Percentiles rank a stretch among this genome's conserved stretches.
Evolutionary conservation across 495 filamentous ascomycete species (phyloP).

Genomic region (Penicillium nucicola): DNA sequence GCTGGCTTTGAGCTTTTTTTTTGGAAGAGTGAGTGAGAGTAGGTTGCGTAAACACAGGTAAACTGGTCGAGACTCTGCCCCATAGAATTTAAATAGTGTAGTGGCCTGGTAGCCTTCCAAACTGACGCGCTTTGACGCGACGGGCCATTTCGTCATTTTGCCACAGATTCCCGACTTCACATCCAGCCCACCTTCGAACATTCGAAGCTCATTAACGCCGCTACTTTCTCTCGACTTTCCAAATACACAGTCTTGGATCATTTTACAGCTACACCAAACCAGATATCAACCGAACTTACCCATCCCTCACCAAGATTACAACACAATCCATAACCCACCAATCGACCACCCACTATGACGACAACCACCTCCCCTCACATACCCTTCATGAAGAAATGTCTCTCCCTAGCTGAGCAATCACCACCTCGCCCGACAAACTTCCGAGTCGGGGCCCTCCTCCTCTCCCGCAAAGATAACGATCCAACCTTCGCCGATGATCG

Average conservation of each 20-base stretch:
- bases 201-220: background rate
- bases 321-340: background rate
- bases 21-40: background rate
- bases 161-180: constrained; percentile 17
- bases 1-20: background rate
- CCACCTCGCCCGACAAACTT: constrained; percentile 87
- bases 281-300: background rate
- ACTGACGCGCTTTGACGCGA: constrained; percentile 26
- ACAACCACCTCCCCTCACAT: constrained; percentile 46
- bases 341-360: constrained; percentile 10
- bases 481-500: constrained; percentile 40
- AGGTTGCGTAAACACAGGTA: background rate
- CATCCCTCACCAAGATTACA: background rate
- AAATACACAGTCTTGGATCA: background rate
- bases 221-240: background rate
- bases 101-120: background rate
- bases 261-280: background rate
- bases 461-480: constrained; percentile 47
- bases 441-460: constrained; percentile 82
- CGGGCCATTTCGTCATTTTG: constrained; percentile 22
- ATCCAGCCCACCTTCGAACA: background rate
- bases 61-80: background rate
- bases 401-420: constrained; percentile 71
- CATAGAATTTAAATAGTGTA: background rate
- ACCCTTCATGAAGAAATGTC: constrained; percentile 67